Evolutionary conservation across 345 rosid species (phyloP).

Genomic region (Aethionema arabicum): DNA sequence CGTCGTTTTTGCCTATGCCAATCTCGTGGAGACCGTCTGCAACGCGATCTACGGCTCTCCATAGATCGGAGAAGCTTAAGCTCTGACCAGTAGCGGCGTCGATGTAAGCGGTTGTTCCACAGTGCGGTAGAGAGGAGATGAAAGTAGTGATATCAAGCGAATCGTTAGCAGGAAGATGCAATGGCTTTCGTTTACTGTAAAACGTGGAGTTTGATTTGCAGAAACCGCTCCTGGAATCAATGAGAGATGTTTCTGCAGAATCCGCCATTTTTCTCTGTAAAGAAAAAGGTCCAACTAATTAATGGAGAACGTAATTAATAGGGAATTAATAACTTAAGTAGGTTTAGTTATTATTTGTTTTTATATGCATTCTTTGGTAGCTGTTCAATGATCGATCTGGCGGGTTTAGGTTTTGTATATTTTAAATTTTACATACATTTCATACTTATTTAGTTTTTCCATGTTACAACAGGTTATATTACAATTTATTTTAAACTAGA

Average conservation of each 20-base stretch:
- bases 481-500: too few relatives aligned
- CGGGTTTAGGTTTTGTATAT: too few relatives aligned
- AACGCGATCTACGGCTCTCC: constrained; percentile 68
- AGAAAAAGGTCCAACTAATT: too few relatives aligned
- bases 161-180: constrained; percentile 48
- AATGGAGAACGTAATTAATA: too few relatives aligned
- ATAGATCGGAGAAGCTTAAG: constrained; percentile 61
- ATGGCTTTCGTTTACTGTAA: constrained; percentile 63
- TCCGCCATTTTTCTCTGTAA: too few relatives aligned
- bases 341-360: too few relatives aligned
- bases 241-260: not conserved
- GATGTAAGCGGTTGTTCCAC: constrained; percentile 64
- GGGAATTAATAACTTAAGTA: too few relatives aligned
- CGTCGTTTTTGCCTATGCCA: constrained; percentile 69
- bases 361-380: too few relatives aligned
- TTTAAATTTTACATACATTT: too few relatives aligned
- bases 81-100: constrained; percentile 66
- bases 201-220: constrained; percentile 51
- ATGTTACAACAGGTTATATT: too few relatives aligned
- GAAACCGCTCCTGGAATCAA: constrained; percentile 60
- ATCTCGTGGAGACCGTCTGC: constrained; percentile 48
- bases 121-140: constrained; percentile 74
- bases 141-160: constrained; percentile 67
- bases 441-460: too few relatives aligned
- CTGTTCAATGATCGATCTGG: too few relatives aligned